These are phyloP conservation scores for Chaetomium olivaceum DNA, from an alignment of 2,329 filamentous ascomycete species.

Conservation along the genomic window DNA sequence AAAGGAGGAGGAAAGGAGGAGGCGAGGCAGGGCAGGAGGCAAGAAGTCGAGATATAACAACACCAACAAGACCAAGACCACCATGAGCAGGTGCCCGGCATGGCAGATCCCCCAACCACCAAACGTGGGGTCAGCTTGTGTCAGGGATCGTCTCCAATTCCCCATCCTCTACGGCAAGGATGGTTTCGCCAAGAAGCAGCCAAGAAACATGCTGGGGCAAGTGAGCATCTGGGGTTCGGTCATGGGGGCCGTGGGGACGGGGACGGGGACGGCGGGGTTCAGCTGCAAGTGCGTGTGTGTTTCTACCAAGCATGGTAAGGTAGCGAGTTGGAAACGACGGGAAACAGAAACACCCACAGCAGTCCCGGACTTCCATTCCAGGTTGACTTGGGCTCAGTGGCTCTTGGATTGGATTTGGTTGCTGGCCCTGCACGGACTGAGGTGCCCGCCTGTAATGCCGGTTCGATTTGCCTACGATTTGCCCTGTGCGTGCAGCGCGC, in stretches of 20 bases:
- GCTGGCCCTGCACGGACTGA: neutral
- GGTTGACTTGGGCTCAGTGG: neutral
- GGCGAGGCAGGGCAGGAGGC: neutral
- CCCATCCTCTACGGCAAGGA: slow-evolving; percentile 9
- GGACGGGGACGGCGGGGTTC: slow-evolving; percentile 7
- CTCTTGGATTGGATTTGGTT: neutral
- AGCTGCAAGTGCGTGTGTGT: neutral
- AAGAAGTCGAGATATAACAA: slow-evolving; percentile 7
- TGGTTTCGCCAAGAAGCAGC: slow-evolving; percentile 15
- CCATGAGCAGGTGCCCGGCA: neutral
- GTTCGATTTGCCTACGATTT: neutral
- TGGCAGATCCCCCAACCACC: neutral
- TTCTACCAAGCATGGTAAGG: too few species aligned
- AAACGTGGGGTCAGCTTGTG: neutral
- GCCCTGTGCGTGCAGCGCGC: neutral
- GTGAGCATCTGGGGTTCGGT: slow-evolving; percentile 8
- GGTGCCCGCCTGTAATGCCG: neutral
- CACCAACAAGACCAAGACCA: slow-evolving; percentile 7
- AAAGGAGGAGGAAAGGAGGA: neutral
- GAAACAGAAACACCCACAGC: too few species aligned
- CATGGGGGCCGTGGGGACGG: neutral
- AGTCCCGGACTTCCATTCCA: neutral
- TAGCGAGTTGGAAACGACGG: neutral
- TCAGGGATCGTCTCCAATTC: neutral
- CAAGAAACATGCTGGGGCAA: slow-evolving; percentile 8